Evolutionary conservation across 2,329 filamentous ascomycete species (phyloP).

Genomic region (Cladophialophora yegresii): DNA sequence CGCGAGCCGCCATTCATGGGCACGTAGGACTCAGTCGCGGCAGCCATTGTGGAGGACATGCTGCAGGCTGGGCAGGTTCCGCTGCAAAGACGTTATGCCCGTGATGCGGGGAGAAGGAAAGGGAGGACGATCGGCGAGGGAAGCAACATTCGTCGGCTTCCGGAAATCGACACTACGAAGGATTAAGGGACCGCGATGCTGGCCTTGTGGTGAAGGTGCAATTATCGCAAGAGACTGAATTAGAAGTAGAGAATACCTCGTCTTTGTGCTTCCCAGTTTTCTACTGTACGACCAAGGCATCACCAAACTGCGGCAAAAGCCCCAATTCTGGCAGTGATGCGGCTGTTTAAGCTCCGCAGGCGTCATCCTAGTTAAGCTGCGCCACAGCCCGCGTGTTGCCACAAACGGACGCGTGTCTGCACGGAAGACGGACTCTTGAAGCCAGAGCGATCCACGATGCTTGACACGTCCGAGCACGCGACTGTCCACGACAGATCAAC

Average conservation of each 20-base stretch:
- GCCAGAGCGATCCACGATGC: too few species aligned
- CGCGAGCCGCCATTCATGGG: conserved; percentile 14
- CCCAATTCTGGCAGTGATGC: conserved; percentile 5
- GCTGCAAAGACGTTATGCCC: background rate
- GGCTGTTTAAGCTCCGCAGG: conserved; percentile 1
- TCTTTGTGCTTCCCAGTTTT: conserved; percentile 9
- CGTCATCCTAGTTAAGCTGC: conserved; percentile 21
- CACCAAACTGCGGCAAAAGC: conserved; percentile 11
- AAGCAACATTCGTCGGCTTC: conserved; percentile 5
- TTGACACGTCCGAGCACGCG: background rate
- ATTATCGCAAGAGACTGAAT: background rate
- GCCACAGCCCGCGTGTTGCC: conserved; percentile 15
- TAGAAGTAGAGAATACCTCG: conserved; percentile 5
- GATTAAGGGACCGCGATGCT: background rate
- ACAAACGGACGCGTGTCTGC: background rate
- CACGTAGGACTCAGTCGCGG: conserved; percentile 21
- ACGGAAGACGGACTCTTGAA: background rate
- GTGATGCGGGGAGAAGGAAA: background rate
- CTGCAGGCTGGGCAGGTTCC: conserved; percentile 5
- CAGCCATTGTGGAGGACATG: conserved; percentile 19
- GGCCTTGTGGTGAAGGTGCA: conserved; percentile 5
- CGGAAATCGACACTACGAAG: background rate
- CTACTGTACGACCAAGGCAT: conserved; percentile 3
- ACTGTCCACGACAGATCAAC: background rate
- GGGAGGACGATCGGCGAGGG: background rate